A percentile compares a stretch with the other conserved stretches of the same genome.
phyloP scores from a whole-genome alignment of 2,329 filamentous ascomycete species.

The Bipolaris sorokiniana region DNA sequence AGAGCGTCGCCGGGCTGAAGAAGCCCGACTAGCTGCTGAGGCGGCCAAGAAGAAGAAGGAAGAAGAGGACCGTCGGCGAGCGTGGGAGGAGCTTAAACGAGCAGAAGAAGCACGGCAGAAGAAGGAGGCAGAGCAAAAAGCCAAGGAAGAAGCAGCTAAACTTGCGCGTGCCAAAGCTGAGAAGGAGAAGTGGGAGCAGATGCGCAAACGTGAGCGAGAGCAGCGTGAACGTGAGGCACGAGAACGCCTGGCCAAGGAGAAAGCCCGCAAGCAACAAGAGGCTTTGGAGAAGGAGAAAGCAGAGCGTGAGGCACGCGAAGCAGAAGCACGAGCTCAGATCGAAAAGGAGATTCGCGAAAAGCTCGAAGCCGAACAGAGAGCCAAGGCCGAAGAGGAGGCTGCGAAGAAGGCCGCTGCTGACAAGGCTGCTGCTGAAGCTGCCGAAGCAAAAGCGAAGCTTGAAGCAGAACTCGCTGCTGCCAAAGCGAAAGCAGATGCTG shows the following conservation, averaged over 20 bases:
- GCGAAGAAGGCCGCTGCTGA: slow-evolving; percentile 47
- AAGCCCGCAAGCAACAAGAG: slow-evolving; percentile 49
- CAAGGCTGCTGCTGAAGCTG: slow-evolving; percentile 38
- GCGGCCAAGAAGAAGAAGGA: slow-evolving; percentile 54
- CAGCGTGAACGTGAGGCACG: slow-evolving; percentile 56
- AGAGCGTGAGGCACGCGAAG: slow-evolving; percentile 47
- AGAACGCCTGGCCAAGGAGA: slow-evolving; percentile 53
- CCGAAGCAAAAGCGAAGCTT: slow-evolving; percentile 41
- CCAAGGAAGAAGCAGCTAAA: slow-evolving; percentile 57
- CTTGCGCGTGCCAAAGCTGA: slow-evolving; percentile 55
- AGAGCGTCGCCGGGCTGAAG: slow-evolving; percentile 49
- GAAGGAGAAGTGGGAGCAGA: slow-evolving; percentile 60
- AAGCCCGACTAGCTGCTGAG: slow-evolving; percentile 51
- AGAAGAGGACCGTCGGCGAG: slow-evolving; percentile 54
- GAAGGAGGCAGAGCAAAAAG: slow-evolving; percentile 49
- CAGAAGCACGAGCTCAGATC: slow-evolving; percentile 43
- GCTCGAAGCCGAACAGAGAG: slow-evolving; percentile 48
- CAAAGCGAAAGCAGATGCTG: slow-evolving; percentile 44
- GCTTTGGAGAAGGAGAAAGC: slow-evolving; percentile 50
- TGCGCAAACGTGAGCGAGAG: slow-evolving; percentile 56
- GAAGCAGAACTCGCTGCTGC: slow-evolving; percentile 43
- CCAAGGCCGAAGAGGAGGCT: slow-evolving; percentile 49
- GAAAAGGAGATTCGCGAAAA: slow-evolving; percentile 53
- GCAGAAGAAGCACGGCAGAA: slow-evolving; percentile 44
- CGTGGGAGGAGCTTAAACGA: slow-evolving; percentile 47